Percentiles rank a stretch among this genome's conserved stretches.
Evolutionary conservation across 2,329 filamentous ascomycete species (phyloP).

Genomic region (Fusarium sp.): DNA sequence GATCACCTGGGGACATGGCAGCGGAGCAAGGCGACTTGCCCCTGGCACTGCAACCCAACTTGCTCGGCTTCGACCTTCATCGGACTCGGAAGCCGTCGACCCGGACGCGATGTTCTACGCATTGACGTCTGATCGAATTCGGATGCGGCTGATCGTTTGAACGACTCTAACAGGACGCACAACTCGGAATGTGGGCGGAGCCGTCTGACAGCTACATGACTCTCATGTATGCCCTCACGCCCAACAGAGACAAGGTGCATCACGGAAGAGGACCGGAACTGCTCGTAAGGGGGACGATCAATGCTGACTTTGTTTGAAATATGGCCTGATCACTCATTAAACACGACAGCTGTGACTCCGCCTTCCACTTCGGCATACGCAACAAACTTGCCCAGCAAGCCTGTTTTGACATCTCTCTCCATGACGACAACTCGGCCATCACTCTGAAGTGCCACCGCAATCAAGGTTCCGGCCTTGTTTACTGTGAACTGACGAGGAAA

Average conservation of each 20-base stretch:
- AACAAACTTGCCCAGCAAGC: constrained; percentile 64
- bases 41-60: constrained; percentile 34
- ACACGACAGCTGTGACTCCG: constrained; percentile 61
- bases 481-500: constrained; percentile 76
- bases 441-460: constrained; percentile 75
- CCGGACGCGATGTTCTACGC: constrained; percentile 17
- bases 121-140: not conserved
- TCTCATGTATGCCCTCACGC: not conserved
- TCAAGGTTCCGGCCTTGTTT: constrained; percentile 71
- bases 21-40: constrained; percentile 15
- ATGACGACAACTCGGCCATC: constrained; percentile 72
- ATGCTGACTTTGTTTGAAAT: not conserved
- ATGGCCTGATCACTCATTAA: constrained; percentile 53
- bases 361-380: constrained; percentile 58
- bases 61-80: constrained; percentile 3
- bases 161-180: not conserved
- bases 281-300: not conserved
- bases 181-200: not conserved
- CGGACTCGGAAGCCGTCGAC: constrained; percentile 29
- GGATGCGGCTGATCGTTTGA: constrained; percentile 5
- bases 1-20: constrained; percentile 7
- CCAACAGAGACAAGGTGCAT: constrained; percentile 4
- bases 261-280: constrained; percentile 1
- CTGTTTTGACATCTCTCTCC: constrained; percentile 68
- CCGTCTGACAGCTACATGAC: not conserved